Evolutionary conservation across 257 asterid genomes (phyloP).

Genomic region (Verbascum thapsus): DNA sequence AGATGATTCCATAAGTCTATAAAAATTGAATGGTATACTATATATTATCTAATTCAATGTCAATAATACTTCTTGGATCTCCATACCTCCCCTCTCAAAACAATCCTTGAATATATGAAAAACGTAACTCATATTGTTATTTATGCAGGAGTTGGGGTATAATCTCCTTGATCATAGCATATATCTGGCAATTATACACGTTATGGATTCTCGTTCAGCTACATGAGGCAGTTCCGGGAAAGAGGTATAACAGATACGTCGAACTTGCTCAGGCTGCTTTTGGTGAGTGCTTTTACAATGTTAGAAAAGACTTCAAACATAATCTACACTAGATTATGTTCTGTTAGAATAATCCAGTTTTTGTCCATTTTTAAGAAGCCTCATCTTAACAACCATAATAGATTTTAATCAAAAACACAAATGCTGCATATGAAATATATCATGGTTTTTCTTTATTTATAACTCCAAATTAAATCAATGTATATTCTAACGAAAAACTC

Average conservation of each 20-base stretch:
- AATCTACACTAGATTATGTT: not conserved
- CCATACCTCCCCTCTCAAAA: not conserved
- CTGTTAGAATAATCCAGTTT: not conserved
- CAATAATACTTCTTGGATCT: too few species aligned
- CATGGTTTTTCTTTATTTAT: too few species aligned
- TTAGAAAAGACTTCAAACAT: not conserved
- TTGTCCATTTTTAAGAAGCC: not conserved
- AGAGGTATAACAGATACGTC: conserved; percentile 93
- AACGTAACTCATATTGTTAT: not conserved
- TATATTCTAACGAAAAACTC: not conserved
- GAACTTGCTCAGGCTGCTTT: conserved; percentile 99
- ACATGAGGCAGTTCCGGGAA: conserved; percentile 99
- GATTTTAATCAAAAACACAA: not conserved
- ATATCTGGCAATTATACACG: conserved; percentile 92
- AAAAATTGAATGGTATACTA: too few species aligned
- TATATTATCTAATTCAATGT: too few species aligned
- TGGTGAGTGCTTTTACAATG: conserved; percentile 50
- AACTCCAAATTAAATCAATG: too few species aligned
- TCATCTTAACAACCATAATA: not conserved
- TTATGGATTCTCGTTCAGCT: conserved; percentile 96
- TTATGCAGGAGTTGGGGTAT: conserved; percentile 94
- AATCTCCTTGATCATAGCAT: conserved; percentile 79
- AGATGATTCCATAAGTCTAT: too few species aligned
- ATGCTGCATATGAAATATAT: not conserved
- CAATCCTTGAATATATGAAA: not conserved